Evolutionary conservation across 768 basidiomycete species (phyloP).

Genomic region (Hirschioporus abietinus): DNA sequence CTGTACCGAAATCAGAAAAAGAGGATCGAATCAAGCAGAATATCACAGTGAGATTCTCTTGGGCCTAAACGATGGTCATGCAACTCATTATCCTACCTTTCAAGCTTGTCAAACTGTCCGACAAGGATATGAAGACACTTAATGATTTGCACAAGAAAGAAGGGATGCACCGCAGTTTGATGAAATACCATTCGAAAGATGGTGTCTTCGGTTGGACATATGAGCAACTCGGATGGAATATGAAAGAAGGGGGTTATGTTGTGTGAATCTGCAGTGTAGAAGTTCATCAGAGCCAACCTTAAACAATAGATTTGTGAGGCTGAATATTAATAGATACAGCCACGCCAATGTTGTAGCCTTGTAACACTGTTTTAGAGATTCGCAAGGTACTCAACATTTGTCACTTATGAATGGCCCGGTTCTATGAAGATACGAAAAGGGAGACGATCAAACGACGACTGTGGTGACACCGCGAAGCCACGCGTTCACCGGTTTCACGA

Average conservation of each 20-base stretch:
- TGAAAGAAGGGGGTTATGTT: constrained; percentile 21
- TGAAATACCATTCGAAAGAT: constrained; percentile 27
- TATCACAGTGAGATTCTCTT: constrained; percentile 15
- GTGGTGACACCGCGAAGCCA: neutral
- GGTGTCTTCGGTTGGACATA: constrained; percentile 39
- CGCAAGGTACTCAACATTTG: too few species aligned
- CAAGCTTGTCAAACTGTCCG: constrained; percentile 26
- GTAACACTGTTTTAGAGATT: too few species aligned
- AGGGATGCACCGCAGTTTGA: constrained; percentile 36
- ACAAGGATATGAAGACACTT: constrained; percentile 36
- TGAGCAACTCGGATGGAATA: constrained; percentile 37
- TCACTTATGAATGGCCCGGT: too few species aligned
- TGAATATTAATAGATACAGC: too few species aligned
- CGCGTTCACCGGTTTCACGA: neutral
- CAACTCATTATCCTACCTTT: constrained; percentile 22
- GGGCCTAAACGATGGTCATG: neutral
- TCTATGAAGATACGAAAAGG: neutral
- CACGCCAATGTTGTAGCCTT: too few species aligned
- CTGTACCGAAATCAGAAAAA: constrained; percentile 69
- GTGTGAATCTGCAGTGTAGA: neutral
- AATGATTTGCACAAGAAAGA: constrained; percentile 35
- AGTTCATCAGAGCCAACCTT: too few species aligned
- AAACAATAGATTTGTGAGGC: neutral
- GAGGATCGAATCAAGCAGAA: constrained; percentile 46
- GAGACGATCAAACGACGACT: neutral